These are phyloP conservation scores for Exophiala sp. DNA, from an alignment of 2,329 filamentous ascomycete genomes.

Conservation along the genomic window DNA sequence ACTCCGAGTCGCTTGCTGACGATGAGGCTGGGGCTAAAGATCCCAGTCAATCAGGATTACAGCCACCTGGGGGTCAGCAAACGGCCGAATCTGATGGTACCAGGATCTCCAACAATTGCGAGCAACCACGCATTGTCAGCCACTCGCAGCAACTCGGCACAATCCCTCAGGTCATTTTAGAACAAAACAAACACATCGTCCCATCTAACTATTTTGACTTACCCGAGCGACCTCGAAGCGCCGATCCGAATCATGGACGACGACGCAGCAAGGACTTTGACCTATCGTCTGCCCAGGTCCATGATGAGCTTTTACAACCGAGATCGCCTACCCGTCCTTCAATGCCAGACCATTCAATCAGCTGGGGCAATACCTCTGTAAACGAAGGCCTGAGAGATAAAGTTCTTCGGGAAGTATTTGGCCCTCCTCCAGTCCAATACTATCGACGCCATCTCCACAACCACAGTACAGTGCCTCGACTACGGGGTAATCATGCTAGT, in stretches of 20 bases:
- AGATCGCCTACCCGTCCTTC: conserved; percentile 27
- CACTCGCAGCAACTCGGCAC: conserved; percentile 73
- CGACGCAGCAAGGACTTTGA: conserved; percentile 19
- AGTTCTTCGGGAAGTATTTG: conserved; percentile 87
- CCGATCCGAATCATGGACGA: conserved; percentile 31
- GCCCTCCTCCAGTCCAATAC: conserved; percentile 77
- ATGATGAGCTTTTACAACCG: neutral
- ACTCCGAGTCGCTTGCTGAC: neutral
- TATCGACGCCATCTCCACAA: conserved; percentile 64
- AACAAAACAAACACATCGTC: conserved; percentile 90
- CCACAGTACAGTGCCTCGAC: conserved; percentile 60
- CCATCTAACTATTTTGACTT: conserved; percentile 76
- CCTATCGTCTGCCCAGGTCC: neutral
- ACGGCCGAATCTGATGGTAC: neutral
- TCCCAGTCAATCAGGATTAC: neutral
- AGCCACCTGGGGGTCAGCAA: neutral
- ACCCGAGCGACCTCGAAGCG: conserved; percentile 43
- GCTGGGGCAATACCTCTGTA: conserved; percentile 87
- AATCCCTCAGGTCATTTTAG: conserved; percentile 86
- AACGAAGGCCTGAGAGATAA: conserved; percentile 85
- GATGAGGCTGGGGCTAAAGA: conserved; percentile 2
- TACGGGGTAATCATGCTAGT: conserved; percentile 30
- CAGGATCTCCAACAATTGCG: conserved; percentile 15
- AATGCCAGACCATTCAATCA: conserved; percentile 49
- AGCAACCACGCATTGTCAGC: conserved; percentile 56